A percentile compares a stretch with the other conserved stretches of the same genome.
Evolutionary conservation across 176 grass and related monocot genomes (phyloP).

Genomic region (Hyparrhenia diplandra): DNA sequence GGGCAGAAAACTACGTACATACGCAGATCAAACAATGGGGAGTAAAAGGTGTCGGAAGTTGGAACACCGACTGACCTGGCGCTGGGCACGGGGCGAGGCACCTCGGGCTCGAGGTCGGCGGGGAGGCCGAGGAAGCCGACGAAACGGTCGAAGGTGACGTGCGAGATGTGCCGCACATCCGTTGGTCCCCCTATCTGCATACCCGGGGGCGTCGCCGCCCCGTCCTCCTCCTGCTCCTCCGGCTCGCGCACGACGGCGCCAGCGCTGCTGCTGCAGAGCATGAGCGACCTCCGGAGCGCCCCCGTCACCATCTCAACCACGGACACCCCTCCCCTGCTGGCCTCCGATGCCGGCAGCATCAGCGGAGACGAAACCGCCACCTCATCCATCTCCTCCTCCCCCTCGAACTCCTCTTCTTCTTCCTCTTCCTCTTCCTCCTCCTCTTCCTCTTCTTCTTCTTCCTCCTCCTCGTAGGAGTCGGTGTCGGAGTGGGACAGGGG

Average conservation of each 20-base stretch:
- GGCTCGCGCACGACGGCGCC: conserved; percentile 20
- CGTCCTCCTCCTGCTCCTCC: conserved; percentile 31
- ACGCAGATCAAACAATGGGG: neutral
- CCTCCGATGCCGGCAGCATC: conserved; percentile 19
- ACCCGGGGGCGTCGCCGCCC: neutral
- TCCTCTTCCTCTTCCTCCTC: conserved; percentile 21
- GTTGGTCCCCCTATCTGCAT: conserved; percentile 94
- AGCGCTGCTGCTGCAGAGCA: conserved; percentile 72
- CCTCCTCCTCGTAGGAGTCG: conserved; percentile 44
- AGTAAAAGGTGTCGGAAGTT: neutral
- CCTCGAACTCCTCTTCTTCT: conserved; percentile 29
- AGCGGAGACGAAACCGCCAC: conserved; percentile 56
- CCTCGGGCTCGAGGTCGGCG: conserved; percentile 76
- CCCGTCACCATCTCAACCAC: conserved; percentile 64
- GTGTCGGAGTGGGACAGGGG: conserved; percentile 37
- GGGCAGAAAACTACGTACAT: neutral
- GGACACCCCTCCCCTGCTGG: conserved; percentile 54
- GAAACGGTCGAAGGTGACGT: conserved; percentile 95
- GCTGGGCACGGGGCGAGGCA: conserved; percentile 67
- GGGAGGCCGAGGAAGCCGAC: conserved; percentile 96
- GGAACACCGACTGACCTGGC: conserved; percentile 65
- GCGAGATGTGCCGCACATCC: conserved; percentile 87
- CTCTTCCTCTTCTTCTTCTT: neutral
- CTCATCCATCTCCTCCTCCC: conserved; percentile 22
- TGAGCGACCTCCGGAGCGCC: conserved; percentile 83